Evolutionary conservation across 148 eudicot species (phyloP), one percentile per base, ranked within the genome.

Genomic region (Persicaria maculosa): DNA sequence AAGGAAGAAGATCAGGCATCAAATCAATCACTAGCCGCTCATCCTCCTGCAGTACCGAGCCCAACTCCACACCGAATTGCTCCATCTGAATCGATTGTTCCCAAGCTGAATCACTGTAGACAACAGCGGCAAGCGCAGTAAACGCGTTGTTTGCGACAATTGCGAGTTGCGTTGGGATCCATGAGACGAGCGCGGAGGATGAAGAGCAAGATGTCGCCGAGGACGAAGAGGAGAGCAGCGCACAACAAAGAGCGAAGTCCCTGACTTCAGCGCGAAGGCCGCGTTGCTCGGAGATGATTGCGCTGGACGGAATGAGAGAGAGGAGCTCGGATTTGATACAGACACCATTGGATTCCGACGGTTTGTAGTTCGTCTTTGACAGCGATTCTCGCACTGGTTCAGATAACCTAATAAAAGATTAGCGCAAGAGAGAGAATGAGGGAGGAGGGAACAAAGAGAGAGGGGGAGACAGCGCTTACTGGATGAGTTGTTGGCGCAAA

Each of bases 241-340:
- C 88, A 72, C 96, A 92, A 44, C 86, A 85, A 14, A 95, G 74
- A 45, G 74, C 64, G 79, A 95, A 87, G 76, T 92, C 87, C 70
- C 77, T 75, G 72, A 91, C 69, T 79, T 74, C 57, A 73, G 69
- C 68, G 45, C 52, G 85, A 44, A 71, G 19, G 9, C 77, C 65
- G 75, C 50, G 15, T 4, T 72, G 22, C 36, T 76, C 44, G 76
- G 80, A 6, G 76, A 50, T 20, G 78, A 12, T 44, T n/a, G 77
- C 57, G 68, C 77, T 47, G 9, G 78, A 17, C 9, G 94, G 86
- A 43, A 95, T 81, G 54, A 95, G 97, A 48, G 91, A 83, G n/a
- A 80, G 74, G 62, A 95, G 86, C 15, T 74, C 67, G 44, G 96
- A 80, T 80, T 95, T 95, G 81, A 95, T 57, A 47, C 93, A 90